A percentile compares a stretch with the other conserved stretches of the same genome.
Conservation (phyloP, 352 stramenopile genomes). For the Pythium plurisporium region DNA sequence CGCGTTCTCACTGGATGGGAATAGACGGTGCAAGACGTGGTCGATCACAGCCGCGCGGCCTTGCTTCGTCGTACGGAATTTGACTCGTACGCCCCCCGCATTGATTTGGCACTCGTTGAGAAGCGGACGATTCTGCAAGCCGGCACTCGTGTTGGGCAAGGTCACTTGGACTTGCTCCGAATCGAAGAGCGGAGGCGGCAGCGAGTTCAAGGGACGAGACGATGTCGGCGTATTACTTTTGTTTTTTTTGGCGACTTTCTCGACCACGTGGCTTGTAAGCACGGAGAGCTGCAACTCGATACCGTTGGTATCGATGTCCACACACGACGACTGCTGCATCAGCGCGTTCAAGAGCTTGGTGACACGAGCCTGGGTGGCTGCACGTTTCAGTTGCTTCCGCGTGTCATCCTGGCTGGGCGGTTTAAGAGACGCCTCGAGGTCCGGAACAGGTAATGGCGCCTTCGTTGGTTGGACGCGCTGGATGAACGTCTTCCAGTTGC, state of each 20-base stretch:
- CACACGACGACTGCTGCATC: conserved; percentile 42
- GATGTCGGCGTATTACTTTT: not conserved
- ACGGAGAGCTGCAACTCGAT: conserved; percentile 46
- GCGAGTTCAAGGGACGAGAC: not conserved
- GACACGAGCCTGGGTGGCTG: conserved; percentile 26
- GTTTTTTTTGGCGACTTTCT: conserved; percentile 18
- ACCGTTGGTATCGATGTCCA: conserved; percentile 43
- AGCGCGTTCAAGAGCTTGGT: conserved; percentile 51
- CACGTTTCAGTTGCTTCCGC: conserved; percentile 10
- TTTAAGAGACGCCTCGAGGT: no score
- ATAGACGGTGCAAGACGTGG: conserved; percentile 31
- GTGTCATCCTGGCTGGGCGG: not conserved
- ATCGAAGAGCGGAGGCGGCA: conserved; percentile 22
- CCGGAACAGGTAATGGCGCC: not conserved
- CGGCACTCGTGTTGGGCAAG: conserved; percentile 20
- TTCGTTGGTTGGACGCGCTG: conserved; percentile 17
- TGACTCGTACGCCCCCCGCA: conserved; percentile 31
- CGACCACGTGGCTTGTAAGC: conserved; percentile 44
- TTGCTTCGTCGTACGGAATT: conserved; percentile 56
- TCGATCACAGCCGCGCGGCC: conserved; percentile 52
- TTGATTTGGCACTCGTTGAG: conserved; percentile 56
- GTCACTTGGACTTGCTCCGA: conserved; percentile 43
- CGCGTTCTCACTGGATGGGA: not conserved
- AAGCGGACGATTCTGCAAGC: conserved; percentile 42
- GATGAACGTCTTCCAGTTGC: conserved; percentile 39